Conservation (phyloP, 2,329 filamentous ascomycete species). For the Exophiala oligosperma region DNA sequence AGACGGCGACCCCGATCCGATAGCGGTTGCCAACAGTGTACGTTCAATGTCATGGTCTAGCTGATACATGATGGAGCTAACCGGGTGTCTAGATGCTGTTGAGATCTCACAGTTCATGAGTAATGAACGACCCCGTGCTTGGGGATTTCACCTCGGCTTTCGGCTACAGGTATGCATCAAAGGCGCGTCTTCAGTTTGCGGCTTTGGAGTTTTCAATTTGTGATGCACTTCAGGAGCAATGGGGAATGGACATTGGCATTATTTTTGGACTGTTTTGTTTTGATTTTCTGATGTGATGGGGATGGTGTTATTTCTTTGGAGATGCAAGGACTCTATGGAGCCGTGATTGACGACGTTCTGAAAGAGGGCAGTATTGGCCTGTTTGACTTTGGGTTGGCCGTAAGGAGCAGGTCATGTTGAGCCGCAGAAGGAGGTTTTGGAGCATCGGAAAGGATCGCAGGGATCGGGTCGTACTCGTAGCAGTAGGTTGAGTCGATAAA, state of each 20-base stretch:
- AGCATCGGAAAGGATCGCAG: neutral
- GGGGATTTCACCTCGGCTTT: neutral
- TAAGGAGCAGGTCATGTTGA: neutral
- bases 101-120: constrained; percentile 26
- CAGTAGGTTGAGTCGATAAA: constrained; percentile 8
- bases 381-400: neutral
- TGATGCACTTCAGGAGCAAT: constrained; percentile 4
- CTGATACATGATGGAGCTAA: constrained; percentile 16
- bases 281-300: neutral
- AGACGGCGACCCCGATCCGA: constrained; percentile 61
- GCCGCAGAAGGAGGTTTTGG: neutral
- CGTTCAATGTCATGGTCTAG: constrained; percentile 23
- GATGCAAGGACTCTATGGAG: neutral
- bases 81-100: constrained; percentile 21
- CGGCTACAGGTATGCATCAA: constrained; percentile 11
- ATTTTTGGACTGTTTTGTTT: neutral
- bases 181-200: neutral
- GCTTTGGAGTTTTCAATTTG: neutral
- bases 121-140: neutral
- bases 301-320: neutral
- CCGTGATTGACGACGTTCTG: neutral
- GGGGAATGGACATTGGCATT: neutral
- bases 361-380: neutral
- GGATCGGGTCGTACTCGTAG: neutral
- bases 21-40: constrained; percentile 32